A percentile compares a stretch with the other conserved stretches of the same genome.
Conservation (phyloP, 176 grass and related monocot species). For the Eragrostis nindensis region DNA sequence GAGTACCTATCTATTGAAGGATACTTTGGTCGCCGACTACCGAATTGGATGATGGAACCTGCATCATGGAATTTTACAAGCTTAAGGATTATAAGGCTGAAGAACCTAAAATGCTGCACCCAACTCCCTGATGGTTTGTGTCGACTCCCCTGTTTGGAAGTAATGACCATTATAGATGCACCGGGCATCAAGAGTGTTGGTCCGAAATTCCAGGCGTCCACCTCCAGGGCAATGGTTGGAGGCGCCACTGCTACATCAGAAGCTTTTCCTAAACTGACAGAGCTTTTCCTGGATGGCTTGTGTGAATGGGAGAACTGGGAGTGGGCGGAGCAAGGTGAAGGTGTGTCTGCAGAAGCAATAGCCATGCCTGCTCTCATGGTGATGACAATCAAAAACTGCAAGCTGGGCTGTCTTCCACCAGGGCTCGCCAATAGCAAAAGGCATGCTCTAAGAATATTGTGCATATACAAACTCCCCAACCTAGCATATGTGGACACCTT, state of each 20-base stretch:
- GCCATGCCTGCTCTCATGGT: too few relatives aligned
- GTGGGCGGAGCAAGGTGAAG: too few relatives aligned
- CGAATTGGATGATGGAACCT: background rate
- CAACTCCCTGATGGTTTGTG: background rate
- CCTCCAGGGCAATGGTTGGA: background rate
- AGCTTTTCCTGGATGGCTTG: background rate
- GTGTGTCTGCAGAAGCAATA: too few relatives aligned
- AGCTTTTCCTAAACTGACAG: background rate
- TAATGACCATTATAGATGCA: fast-evolving
- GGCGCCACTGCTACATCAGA: background rate
- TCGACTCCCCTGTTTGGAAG: background rate
- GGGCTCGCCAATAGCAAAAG: background rate
- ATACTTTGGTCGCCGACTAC: background rate
- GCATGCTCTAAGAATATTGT: too few relatives aligned
- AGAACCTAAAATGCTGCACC: background rate
- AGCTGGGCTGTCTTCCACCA: background rate
- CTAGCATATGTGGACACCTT: too few relatives aligned
- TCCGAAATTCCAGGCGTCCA: background rate
- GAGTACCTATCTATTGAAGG: background rate
- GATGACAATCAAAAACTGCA: background rate
- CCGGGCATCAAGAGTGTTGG: background rate
- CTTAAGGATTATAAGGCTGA: background rate
- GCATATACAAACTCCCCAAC: too few relatives aligned
- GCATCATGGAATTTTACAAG: background rate
- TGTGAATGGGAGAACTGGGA: background rate